phyloP scores from a whole-genome alignment of 345 rosid species.

The Boechera stricta region DNA sequence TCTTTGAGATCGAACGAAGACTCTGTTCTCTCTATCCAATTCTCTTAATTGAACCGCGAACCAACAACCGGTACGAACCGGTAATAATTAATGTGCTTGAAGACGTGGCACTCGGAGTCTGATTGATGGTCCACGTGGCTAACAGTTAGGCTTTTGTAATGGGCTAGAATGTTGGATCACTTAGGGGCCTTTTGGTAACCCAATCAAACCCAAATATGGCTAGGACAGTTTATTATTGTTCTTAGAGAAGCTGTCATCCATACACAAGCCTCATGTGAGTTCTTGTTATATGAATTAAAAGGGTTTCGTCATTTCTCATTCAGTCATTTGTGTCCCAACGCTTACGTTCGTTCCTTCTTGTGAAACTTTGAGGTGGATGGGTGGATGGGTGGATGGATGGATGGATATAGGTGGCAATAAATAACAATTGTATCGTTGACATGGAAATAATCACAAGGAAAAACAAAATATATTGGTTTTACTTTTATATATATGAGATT shows the following conservation, averaged over 20 bases:
- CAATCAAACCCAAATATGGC: not conserved
- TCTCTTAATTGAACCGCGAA: conserved; percentile 2
- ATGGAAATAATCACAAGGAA: not conserved
- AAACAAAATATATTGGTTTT: not conserved
- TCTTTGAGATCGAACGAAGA: not conserved
- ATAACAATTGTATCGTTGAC: not conserved
- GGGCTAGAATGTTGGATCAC: not conserved
- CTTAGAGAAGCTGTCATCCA: conserved; percentile 24
- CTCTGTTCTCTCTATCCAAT: not conserved
- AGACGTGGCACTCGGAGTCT: conserved; percentile 1
- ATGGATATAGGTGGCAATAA: conserved; percentile 32
- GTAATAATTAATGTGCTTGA: not conserved
- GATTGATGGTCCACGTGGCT: conserved; percentile 26
- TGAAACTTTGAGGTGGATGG: conserved; percentile 41
- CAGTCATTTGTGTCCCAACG: conserved; percentile 23
- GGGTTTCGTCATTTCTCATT: not conserved
- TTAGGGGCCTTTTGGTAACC: conserved; percentile 5
- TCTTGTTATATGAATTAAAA: conserved; percentile 19
- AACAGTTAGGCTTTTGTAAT: not conserved
- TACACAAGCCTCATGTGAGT: conserved; percentile 43
- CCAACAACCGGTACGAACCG: conserved; percentile 22
- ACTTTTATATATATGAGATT: not conserved
- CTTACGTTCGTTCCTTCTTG: conserved; percentile 32
- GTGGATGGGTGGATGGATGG: conserved; percentile 18
- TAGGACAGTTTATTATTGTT: not conserved